Conservation (phyloP, 306 rosid genomes). For the Cucurbita moschata region DNA sequence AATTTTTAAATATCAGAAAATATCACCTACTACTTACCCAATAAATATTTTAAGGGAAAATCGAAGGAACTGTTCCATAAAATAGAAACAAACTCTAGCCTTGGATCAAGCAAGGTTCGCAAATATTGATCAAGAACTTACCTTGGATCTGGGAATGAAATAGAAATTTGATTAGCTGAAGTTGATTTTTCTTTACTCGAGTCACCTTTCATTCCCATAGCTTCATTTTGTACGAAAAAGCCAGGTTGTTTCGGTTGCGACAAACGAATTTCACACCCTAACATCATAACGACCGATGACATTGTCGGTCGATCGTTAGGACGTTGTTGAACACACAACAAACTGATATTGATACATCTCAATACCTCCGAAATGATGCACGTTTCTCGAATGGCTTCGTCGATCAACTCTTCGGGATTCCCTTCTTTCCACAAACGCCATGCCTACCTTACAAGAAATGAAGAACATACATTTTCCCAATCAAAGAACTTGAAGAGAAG, state of each 20-base stretch:
- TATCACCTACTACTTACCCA: no score
- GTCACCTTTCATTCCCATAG: no score
- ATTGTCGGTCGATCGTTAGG: conserved; percentile 15
- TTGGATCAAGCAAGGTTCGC: background rate
- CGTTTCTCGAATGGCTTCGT: background rate
- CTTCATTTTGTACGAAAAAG: background rate
- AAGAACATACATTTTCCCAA: background rate
- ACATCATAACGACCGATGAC: conserved; percentile 17
- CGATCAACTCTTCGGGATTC: conserved; percentile 11
- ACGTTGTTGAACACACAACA: conserved; percentile 14
- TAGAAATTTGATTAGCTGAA: background rate
- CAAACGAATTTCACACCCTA: conserved; percentile 6
- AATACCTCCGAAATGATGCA: background rate
- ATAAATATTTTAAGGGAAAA: background rate
- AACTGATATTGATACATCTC: conserved; percentile 11
- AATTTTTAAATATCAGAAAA: no score
- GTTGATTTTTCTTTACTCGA: background rate
- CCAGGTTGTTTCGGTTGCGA: conserved; percentile 15
- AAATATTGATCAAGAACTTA: background rate
- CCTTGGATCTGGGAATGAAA: background rate
- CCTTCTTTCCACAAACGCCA: conserved; percentile 15
- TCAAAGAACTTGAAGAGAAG: background rate
- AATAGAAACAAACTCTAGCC: background rate
- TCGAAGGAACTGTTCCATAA: background rate
- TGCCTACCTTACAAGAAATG: conserved; percentile 9